Percentiles rank a stretch among this genome's conserved stretches.
These are phyloP conservation scores for Aspergillus thermomutatus DNA, from an alignment of 2,329 filamentous ascomycete genomes.

Conservation along the genomic window DNA sequence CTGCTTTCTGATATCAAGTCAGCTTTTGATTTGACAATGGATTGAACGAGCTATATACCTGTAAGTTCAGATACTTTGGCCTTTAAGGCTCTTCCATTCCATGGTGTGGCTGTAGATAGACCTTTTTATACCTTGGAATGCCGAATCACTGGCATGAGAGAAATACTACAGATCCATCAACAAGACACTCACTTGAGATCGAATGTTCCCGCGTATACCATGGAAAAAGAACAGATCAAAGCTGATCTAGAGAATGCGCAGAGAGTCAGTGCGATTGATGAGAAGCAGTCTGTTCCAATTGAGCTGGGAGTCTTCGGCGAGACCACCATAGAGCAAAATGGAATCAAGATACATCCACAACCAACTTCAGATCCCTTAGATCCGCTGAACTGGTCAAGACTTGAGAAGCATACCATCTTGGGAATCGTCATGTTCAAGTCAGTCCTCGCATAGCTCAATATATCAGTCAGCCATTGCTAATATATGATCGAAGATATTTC, in stretches of 20 bases:
- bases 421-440: conserved; percentile 54
- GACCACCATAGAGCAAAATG: conserved; percentile 16
- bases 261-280: neutral
- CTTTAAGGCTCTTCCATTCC: neutral
- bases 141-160: too few species aligned
- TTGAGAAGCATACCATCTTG: conserved; percentile 49
- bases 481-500: conserved; percentile 45
- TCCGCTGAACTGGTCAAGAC: conserved; percentile 52
- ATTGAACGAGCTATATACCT: neutral
- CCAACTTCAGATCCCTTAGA: conserved; percentile 48
- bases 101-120: neutral
- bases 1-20: neutral
- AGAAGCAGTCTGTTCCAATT: conserved; percentile 1
- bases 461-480: neutral
- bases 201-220: neutral
- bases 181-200: neutral
- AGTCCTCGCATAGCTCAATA: conserved; percentile 10
- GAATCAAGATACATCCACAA: conserved; percentile 38
- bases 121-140: neutral
- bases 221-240: neutral
- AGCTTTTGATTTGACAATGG: neutral
- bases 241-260: neutral
- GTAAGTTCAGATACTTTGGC: neutral
- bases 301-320: neutral
- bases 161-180: neutral